A percentile compares a stretch with the other conserved stretches of the same genome.
Conservation (phyloP, 768 basidiomycete genomes). For the Lactarius pseudohatsudake region DNA sequence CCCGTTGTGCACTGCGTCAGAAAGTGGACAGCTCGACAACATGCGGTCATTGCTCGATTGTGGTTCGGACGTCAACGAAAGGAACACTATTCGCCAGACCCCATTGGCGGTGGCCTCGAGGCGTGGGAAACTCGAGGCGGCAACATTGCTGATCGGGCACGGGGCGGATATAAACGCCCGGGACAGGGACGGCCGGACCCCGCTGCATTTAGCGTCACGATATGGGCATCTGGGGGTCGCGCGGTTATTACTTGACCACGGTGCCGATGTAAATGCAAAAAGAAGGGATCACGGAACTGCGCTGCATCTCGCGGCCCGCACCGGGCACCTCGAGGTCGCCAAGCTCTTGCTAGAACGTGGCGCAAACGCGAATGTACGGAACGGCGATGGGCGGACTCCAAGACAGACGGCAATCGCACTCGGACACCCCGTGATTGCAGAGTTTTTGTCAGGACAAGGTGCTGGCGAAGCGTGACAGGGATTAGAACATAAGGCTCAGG, state of each 20-base stretch:
- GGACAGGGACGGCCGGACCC: neutral
- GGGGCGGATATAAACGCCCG: neutral
- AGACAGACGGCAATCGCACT: no score
- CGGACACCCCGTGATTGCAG: no score
- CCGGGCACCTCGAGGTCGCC: neutral
- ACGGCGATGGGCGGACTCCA: no score
- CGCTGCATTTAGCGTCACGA: neutral
- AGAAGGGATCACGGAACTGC: neutral
- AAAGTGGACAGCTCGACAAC: no score
- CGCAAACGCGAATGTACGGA: no score
- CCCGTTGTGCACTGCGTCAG: no score
- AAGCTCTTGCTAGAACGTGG: no score
- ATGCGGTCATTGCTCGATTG: no score
- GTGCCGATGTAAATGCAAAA: neutral
- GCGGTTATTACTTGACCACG: neutral
- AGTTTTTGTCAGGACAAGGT: no score
- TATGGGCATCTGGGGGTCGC: neutral
- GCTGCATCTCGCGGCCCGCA: constrained; percentile 2
- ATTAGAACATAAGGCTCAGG: no score
- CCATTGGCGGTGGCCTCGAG: neutral
- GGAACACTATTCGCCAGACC: neutral
- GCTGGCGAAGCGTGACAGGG: no score
- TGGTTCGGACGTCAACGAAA: no score
- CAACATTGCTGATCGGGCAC: neutral
- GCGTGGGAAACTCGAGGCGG: neutral